Percentiles rank a stretch among this genome's conserved stretches.
Evolutionary conservation across 176 grass and related monocot genomes (phyloP).

Genomic region (Poa pratensis): DNA sequence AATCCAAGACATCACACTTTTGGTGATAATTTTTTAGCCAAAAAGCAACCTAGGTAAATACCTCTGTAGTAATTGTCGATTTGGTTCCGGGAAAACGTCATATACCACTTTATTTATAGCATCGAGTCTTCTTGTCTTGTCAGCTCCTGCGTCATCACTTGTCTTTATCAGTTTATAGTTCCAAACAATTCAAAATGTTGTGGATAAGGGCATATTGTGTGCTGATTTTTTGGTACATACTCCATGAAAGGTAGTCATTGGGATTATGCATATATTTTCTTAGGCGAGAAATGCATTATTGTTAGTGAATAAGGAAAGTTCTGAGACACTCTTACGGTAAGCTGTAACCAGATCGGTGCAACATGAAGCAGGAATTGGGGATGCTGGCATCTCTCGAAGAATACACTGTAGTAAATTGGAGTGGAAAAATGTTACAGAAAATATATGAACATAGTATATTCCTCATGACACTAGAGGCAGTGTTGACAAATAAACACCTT

Average conservation of each 20-base stretch:
- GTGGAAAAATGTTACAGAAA: constrained; percentile 37
- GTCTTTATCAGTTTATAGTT: constrained; percentile 43
- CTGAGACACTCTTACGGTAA: constrained; percentile 67
- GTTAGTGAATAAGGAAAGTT: constrained; percentile 39
- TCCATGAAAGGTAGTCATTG: constrained; percentile 34
- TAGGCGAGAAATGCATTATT: constrained; percentile 37
- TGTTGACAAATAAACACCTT: constrained; percentile 68
- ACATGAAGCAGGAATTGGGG: constrained; percentile 84
- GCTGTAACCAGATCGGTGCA: constrained; percentile 86
- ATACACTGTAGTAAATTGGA: constrained; percentile 71
- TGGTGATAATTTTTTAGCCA: constrained; percentile 30
- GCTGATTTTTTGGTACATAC: constrained; percentile 33
- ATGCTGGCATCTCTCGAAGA: constrained; percentile 88
- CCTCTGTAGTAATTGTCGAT: constrained; percentile 83
- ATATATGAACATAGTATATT: constrained; percentile 29
- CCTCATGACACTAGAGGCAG: constrained; percentile 15
- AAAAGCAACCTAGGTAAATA: constrained; percentile 44
- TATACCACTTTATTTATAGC: constrained; percentile 77
- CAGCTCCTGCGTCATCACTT: constrained; percentile 66
- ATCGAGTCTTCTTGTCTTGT: constrained; percentile 70
- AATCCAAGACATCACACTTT: constrained; percentile 22
- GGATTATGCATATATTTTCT: not conserved
- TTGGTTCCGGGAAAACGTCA: constrained; percentile 95
- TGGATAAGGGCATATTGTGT: constrained; percentile 24
- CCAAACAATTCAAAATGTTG: constrained; percentile 33